These are phyloP conservation scores for Gonium pectorale DNA, from an alignment of 139 green algal species.

Conservation along the genomic window DNA sequence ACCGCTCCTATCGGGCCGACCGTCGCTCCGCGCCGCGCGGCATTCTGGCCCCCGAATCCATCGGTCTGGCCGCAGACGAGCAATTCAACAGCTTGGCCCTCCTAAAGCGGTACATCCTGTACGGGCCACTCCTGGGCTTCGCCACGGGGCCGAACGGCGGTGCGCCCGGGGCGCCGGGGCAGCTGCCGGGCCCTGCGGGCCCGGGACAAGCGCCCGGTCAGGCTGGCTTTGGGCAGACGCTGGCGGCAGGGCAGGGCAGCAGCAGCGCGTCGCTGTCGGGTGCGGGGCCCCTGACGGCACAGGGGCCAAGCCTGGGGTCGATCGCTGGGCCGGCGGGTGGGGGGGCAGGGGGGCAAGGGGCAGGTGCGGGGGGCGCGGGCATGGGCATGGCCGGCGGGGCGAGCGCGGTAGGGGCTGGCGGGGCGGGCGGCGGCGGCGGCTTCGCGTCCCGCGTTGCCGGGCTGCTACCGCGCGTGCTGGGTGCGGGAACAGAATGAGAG, in stretches of 20 bases:
- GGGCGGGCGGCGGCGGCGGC: no score
- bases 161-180: neutral
- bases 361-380: neutral
- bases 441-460: no score
- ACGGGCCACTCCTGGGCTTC: conserved; percentile 33
- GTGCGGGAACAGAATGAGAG: no score
- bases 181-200: neutral
- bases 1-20: conserved; percentile 22
- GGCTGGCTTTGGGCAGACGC: no score
- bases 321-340: neutral
- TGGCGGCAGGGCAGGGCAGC: neutral
- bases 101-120: conserved; percentile 50
- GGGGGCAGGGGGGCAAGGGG: neutral
- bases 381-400: no score
- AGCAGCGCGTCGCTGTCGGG: conserved; percentile 7
- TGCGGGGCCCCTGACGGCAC: neutral
- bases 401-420: neutral
- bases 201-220: no score
- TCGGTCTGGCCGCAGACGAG: conserved; percentile 47
- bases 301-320: neutral
- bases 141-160: neutral
- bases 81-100: conserved; percentile 43
- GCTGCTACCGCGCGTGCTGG: no score
- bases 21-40: conserved; percentile 1
- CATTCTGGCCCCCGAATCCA: conserved; percentile 41